A percentile compares a stretch with the other conserved stretches of the same genome.
Conservation (phyloP, 1,139 yeast genomes). For the Entelexis paramagnoliae region DNA sequence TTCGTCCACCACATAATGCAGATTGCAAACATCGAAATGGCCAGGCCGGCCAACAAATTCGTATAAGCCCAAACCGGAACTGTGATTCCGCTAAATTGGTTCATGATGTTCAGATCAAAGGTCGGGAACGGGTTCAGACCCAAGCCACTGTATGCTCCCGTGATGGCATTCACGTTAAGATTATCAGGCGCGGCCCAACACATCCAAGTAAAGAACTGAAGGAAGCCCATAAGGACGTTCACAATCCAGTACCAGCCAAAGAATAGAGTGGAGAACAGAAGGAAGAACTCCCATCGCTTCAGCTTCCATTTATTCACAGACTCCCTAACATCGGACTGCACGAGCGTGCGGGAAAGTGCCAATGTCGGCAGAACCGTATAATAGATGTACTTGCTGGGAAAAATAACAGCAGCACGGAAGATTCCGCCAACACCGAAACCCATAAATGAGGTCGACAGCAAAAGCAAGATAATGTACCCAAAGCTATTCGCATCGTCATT, state of each 20-base stretch:
- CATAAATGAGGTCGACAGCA: slow-evolving; percentile 46
- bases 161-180: slow-evolving; percentile 40
- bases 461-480: slow-evolving; percentile 41
- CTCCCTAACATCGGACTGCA: slow-evolving; percentile 21
- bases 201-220: slow-evolving; percentile 25
- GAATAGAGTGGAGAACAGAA: slow-evolving; percentile 30
- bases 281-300: slow-evolving; percentile 27
- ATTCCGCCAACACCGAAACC: slow-evolving; percentile 53
- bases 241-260: slow-evolving; percentile 35
- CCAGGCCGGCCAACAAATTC: slow-evolving; percentile 37
- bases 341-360: slow-evolving; percentile 30
- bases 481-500: slow-evolving; percentile 24
- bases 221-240: slow-evolving; percentile 22
- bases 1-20: slow-evolving; percentile 42
- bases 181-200: slow-evolving; percentile 28
- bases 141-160: slow-evolving; percentile 41
- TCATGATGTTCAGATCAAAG: slow-evolving; percentile 40
- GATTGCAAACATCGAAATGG: slow-evolving; percentile 36
- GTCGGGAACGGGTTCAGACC: slow-evolving; percentile 43
- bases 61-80: slow-evolving; percentile 32
- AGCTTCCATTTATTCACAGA: slow-evolving; percentile 36
- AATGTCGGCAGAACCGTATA: slow-evolving; percentile 36
- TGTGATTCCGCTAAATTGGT: slow-evolving; percentile 28
- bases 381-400: slow-evolving; percentile 36
- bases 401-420: slow-evolving; percentile 33